phyloP scores from a whole-genome alignment of 805 yeast genomes.

The Cyberlindnera maritima region DNA sequence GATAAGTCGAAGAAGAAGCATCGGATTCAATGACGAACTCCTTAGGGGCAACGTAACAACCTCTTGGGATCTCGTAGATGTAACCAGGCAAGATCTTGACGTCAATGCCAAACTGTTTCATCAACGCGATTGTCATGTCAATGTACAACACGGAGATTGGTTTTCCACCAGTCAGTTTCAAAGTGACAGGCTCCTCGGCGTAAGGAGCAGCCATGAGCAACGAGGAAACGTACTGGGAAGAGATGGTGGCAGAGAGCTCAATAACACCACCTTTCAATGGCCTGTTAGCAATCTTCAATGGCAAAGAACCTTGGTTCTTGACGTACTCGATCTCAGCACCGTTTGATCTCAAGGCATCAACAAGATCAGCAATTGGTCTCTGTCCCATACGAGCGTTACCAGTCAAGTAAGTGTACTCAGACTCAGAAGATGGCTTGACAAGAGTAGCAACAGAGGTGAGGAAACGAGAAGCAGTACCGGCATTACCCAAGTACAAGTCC shows the following conservation, averaged over 20 bases:
- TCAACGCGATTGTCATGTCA: constrained; percentile 96
- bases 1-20: constrained; percentile 97
- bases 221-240: constrained; percentile 96
- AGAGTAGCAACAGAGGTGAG: constrained; percentile 90
- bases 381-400: constrained; percentile 98
- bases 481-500: constrained; percentile 87
- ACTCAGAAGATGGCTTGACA: constrained; percentile 47
- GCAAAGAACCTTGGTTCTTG: constrained; percentile 79
- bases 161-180: constrained; percentile 90
- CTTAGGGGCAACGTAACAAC: constrained; percentile 72
- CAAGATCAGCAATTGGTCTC: constrained; percentile 94
- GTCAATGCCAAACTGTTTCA: constrained; percentile 81
- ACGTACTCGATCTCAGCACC: constrained; percentile 75
- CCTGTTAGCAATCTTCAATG: constrained; percentile 69
- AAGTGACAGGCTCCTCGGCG: constrained; percentile 82
- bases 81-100: constrained; percentile 76
- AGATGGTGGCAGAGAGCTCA: constrained; percentile 92
- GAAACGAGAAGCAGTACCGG: constrained; percentile 97
- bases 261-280: constrained; percentile 87
- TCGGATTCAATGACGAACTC: constrained; percentile 93
- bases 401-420: constrained; percentile 61
- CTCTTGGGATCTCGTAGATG: constrained; percentile 90
- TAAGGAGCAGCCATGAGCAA: constrained; percentile 97
- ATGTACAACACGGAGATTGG: constrained; percentile 95
- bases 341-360: constrained; percentile 80